phyloP scores from a whole-genome alignment of 2,329 filamentous ascomycete species.

The Penicillium sp. region DNA sequence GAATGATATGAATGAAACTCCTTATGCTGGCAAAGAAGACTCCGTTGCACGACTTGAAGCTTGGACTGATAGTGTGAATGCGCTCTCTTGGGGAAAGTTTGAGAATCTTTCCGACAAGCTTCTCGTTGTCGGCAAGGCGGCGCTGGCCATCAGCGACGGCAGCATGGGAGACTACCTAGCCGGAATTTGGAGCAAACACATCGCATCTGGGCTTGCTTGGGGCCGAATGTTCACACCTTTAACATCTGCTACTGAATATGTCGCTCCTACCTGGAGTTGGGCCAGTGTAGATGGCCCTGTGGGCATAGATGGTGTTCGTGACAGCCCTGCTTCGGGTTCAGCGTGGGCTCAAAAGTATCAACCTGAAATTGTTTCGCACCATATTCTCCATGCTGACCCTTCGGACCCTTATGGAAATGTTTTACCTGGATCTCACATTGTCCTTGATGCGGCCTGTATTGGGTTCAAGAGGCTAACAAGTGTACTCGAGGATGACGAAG shows the following conservation, averaged over 20 bases:
- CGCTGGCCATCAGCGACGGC: neutral
- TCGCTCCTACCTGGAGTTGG: neutral
- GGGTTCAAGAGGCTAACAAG: neutral
- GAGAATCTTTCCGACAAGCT: slow-evolving; percentile 6
- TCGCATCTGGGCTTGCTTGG: neutral
- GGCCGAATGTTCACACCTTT: neutral
- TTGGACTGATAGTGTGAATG: slow-evolving; percentile 5
- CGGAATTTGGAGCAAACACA: neutral
- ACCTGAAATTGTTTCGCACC: neutral
- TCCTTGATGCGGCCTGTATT: neutral
- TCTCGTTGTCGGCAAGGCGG: neutral
- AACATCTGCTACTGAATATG: neutral
- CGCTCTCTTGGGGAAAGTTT: slow-evolving; percentile 8
- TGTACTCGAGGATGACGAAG: neutral
- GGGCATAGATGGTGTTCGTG: neutral
- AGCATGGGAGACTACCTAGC: neutral
- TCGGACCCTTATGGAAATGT: neutral
- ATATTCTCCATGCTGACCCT: neutral
- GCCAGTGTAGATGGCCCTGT: neutral
- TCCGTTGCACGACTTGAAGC: neutral
- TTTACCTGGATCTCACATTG: neutral
- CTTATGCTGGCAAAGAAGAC: neutral
- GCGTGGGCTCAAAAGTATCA: neutral
- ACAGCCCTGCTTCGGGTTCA: neutral
- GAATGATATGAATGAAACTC: neutral